phyloP scores from a whole-genome alignment of 2,329 filamentous ascomycete genomes.

The Neobulgaria alba region DNA sequence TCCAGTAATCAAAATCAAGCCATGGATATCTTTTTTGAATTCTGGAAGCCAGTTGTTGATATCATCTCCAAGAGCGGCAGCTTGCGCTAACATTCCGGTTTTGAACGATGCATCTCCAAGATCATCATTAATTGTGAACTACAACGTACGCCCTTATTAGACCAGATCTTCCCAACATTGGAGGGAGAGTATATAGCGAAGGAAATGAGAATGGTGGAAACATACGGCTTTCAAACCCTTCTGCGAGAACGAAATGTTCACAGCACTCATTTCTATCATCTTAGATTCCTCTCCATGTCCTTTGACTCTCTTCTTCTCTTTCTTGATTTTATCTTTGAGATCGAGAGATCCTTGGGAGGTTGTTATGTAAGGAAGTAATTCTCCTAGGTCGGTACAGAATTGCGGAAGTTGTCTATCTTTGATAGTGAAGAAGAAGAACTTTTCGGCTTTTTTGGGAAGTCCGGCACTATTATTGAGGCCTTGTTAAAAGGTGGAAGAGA shows the following conservation, averaged over 20 bases:
- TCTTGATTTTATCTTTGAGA: conserved; percentile 1
- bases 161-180: background rate
- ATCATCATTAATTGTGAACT: conserved; percentile 2
- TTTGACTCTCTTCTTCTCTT: conserved; percentile 1
- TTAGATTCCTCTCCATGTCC: background rate
- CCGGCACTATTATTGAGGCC: no score
- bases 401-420: background rate
- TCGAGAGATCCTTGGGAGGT: background rate
- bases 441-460: conserved; percentile 3
- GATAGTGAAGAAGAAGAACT: conserved; percentile 4
- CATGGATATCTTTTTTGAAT: conserved; percentile 31
- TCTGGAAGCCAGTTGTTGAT: conserved; percentile 24
- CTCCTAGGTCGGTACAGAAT: conserved; percentile 1
- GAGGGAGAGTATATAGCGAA: no score
- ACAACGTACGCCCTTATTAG: background rate
- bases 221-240: conserved; percentile 3
- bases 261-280: conserved; percentile 4
- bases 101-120: background rate
- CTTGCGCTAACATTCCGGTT: background rate
- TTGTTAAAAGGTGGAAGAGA: no score
- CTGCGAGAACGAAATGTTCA: conserved; percentile 6
- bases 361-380: conserved; percentile 1
- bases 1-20: conserved; percentile 30
- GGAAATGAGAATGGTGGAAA: no score
- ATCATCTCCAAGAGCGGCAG: conserved; percentile 2